Base-by-base conservation (phyloP, 345 rosid species). In the Diplotaxis tenuifolia region DNA sequence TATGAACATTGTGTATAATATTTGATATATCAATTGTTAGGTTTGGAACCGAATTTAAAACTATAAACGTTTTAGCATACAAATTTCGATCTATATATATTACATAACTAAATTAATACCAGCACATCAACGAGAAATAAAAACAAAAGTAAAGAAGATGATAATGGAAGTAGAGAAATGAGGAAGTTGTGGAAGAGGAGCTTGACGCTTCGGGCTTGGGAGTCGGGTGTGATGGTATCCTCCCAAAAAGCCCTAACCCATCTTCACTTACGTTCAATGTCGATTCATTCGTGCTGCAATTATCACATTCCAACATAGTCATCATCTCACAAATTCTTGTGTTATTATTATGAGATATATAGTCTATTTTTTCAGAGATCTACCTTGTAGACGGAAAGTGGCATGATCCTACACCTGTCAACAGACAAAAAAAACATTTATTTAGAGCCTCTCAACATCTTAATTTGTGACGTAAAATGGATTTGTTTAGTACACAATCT, bases 361-460 rank as follows among this genome's bases (percentile, higher is more conserved):
- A 7, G 5, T 49, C 54, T 16, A 21, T 47, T 47, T 1, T 10
- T 34, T 66, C 55, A 74, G 31, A 66, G 42, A 75, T 55, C 0
- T 25, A 78, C 81, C 78, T 78, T 23, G 81, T 78, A 55, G 81
- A 73, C 2, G 81, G 78, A 34, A 72, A 78, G 18, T 45, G 81
- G 71, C 81, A 78, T 42, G 81, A 67, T 68, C 78, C 81, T 16
- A 73, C 9, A 78, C 81, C 78, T 78, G 74, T 29, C 29, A 38
- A 65, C 11, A 71, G n/a, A n/a, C n/a, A 18, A 49, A 14, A 28
- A 9, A 61, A 34, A 20, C 5, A 7, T 18, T 68, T 21, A 60
- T 38, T 38, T 68, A 34, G 5, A 34, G 8, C 59, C 16, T 34
- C 59, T 67, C 40, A 10, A 18, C 62, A 31, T 49, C 20, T 61